These are phyloP conservation scores for Euphorbia pulcherrima DNA, from an alignment of 345 rosid genomes.

Conservation along the genomic window DNA sequence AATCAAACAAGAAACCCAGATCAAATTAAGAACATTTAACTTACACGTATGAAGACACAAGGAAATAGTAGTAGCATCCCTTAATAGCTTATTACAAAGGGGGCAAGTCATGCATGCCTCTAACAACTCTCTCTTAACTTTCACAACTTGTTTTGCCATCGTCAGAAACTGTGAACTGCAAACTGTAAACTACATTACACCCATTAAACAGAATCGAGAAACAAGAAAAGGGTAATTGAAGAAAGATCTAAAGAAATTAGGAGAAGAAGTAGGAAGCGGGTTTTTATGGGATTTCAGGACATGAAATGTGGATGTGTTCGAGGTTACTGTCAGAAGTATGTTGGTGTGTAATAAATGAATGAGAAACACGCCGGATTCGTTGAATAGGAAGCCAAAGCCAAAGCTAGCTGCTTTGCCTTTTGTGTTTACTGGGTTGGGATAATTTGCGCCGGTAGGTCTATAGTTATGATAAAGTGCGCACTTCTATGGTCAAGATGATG, in stretches of 20 bases:
- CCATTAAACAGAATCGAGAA: background rate
- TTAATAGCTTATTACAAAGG: slow-evolving; percentile 54
- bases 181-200: slow-evolving; percentile 9
- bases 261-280: background rate
- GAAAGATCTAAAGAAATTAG: slow-evolving; percentile 5
- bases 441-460: slow-evolving; percentile 3
- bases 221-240: slow-evolving; percentile 4
- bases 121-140: slow-evolving; percentile 45
- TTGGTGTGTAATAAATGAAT: background rate
- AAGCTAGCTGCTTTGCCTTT: background rate
- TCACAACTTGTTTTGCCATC: slow-evolving; percentile 47
- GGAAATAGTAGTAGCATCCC: slow-evolving; percentile 70
- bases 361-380: slow-evolving; percentile 3
- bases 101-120: slow-evolving; percentile 78
- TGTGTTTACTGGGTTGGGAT: background rate
- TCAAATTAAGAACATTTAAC: slow-evolving; percentile 12
- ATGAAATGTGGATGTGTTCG: background rate
- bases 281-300: slow-evolving; percentile 3
- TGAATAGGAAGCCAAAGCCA: background rate
- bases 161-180: too few relatives aligned
- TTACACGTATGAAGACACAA: slow-evolving; percentile 78
- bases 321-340: background rate
- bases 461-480: slow-evolving; percentile 3
- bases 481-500: background rate
- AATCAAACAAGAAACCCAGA: slow-evolving; percentile 19